Base-by-base conservation (phyloP, 2,329 filamentous ascomycete genomes). In the Talaromyces sp. region DNA sequence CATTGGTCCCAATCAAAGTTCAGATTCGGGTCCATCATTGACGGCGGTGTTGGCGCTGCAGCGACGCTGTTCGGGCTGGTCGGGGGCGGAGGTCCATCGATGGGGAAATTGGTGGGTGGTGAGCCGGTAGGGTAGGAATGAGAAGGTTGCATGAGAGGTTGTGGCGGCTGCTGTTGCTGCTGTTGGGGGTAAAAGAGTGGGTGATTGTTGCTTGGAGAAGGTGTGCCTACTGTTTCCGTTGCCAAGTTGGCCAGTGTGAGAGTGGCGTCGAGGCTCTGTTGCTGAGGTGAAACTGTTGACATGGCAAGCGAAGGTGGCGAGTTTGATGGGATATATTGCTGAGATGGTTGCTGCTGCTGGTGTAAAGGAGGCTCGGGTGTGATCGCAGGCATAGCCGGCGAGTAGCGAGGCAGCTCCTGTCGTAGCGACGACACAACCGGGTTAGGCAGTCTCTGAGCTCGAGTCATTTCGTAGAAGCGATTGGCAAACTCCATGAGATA, bases 1-100 rank as follows among this genome's bases (percentile, higher is more conserved):
- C 78, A 80, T 64, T 78, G 73, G 58, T 80, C 78, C 78, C 78
- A 80, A 66, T 80, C 78, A 64, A 80, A 80, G 58, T 77, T 74
- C 21, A 78, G 58, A 52, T 77, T 78, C 9, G 74, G 72, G 21
- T 76, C 75, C 9, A 75, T 65, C 70, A 75, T 71, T 1, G 71
- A 74, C 1, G 72, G 70, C 0, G 71, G 73, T 13, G 73, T 76
- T 27, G 71, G 70, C 26, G 67, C 66, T 11, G 63, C 62, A 21
- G 64, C 57, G 26, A 63, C 57, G 21, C 43, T 54, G 6, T 63
- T 52, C 4, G 46, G 46, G 35, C 56, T 62, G 4, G 54, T 53
- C 8, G 57, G 11, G 17, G 58, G 26, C 9, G 31, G 32, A 8
- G 41, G 32, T 10, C 41, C 38, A 31, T 53, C 26, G 49, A 29